Evolutionary conservation across 2,329 filamentous ascomycete species (phyloP), one percentile per base, ranked within the genome.

Genomic region (Cadophora luteo-olivacea): DNA sequence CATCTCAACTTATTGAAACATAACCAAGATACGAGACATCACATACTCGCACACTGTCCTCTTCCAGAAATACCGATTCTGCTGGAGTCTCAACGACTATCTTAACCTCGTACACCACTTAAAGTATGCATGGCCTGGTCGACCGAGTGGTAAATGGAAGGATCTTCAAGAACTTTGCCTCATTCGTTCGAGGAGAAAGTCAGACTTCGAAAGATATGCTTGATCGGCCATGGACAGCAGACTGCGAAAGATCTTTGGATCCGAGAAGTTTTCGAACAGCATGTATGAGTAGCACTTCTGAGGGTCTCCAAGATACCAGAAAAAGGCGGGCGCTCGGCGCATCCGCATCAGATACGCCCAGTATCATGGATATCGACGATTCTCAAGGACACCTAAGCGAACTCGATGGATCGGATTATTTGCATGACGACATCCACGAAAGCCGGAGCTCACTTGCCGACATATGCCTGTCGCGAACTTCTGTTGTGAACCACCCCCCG

Each of bases 101-200:
- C 41, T 48, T 14, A 19, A 16, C 41, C 14, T 19, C 14, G 29
- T 38, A 38, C 9, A n/a, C 24, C 25, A 16, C 29, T 5, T 29
- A 29, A 29, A 5, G 12, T 12, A 65, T 65, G 62, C 36, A 32
- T 19, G 38, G 33, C 33, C n/a, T 65, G 6, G 49, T 65, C 14
- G 62, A 16, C 11, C 51, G 62, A n/a, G 52, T 65, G 1, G 38
- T 65, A 0, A 65, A 65, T 24, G 33, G 51, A 14, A 33, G 7
- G 11, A 38, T 65, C 3, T 48, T 57, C 22, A 57, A 33, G 5
- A 48, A 57, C 9, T 25, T 65, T 48, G 33, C 62, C 9, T 41
- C 51, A 33, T 48, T 65, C 25, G 36, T 65, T 22, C 36, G 62
- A 5, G 51, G 62, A 7, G 24, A 55, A 1, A 41, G 33, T 25